Percentiles rank a stretch among this genome's conserved stretches.
Conservation (phyloP, 73 alveolate species). For the Symbiodinium pilosum region DNA sequence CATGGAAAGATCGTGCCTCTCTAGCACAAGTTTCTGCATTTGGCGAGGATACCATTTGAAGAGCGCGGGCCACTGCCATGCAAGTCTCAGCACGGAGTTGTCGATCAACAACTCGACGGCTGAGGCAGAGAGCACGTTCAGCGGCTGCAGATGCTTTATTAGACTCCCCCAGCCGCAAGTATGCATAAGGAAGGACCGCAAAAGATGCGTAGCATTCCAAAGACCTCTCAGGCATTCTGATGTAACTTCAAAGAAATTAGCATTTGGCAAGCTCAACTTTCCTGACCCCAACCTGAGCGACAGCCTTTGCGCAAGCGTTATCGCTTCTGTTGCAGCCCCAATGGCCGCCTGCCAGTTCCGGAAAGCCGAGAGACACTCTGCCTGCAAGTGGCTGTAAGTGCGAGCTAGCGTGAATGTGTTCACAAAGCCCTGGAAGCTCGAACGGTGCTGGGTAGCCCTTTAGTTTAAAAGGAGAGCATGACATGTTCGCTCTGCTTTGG, state of each 20-base stretch:
- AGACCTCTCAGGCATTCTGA: not conserved
- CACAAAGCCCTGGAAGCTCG: no score
- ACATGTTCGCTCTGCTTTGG: no score
- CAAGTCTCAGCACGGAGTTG: not conserved
- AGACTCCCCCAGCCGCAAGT: conserved; percentile 12
- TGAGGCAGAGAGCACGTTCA: not conserved
- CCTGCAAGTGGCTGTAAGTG: not conserved
- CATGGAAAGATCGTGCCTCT: no score
- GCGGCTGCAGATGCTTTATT: conserved; percentile 6
- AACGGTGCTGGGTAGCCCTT: no score
- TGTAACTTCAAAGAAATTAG: not conserved
- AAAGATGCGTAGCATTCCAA: not conserved
- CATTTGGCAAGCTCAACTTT: not conserved
- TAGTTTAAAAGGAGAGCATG: no score
- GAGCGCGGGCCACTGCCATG: not conserved
- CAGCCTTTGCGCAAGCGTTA: not conserved
- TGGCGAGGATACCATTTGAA: not conserved
- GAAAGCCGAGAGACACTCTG: not conserved
- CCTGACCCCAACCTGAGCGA: not conserved
- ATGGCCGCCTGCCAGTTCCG: not conserved
- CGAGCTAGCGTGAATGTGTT: not conserved
- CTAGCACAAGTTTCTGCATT: not conserved
- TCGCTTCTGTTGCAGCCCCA: not conserved
- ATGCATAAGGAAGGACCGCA: conserved; percentile 15
- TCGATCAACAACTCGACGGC: not conserved